Percentiles rank a stretch among this genome's conserved stretches.
These are phyloP conservation scores for Vitis labrusca DNA, from an alignment of 164 flowering plant genomes.

Conservation along the genomic window DNA sequence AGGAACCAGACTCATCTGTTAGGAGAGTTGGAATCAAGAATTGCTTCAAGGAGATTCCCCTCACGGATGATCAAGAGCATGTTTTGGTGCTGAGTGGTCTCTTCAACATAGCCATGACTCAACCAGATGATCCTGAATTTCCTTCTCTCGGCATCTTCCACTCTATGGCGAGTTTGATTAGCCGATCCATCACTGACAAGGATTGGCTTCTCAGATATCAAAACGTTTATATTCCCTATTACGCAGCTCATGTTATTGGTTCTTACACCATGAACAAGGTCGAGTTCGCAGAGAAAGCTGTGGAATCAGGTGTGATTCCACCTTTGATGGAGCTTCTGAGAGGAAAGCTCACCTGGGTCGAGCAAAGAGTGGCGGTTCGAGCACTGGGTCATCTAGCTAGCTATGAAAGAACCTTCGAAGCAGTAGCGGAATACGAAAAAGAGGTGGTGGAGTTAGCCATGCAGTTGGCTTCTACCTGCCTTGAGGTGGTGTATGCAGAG, in stretches of 20 bases:
- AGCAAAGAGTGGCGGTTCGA: slow-evolving; percentile 80
- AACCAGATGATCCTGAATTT: slow-evolving; percentile 69
- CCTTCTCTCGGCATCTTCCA: slow-evolving; percentile 68
- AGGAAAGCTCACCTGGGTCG: slow-evolving; percentile 85
- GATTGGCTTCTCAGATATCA: slow-evolving; percentile 62
- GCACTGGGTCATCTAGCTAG: slow-evolving; percentile 86
- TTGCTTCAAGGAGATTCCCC: slow-evolving; percentile 53
- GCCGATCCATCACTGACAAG: slow-evolving; percentile 37
- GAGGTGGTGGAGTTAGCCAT: slow-evolving; percentile 52
- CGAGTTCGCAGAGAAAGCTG: slow-evolving; percentile 63
- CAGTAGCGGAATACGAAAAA: slow-evolving; percentile 43
- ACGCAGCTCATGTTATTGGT: slow-evolving; percentile 91
- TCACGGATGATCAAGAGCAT: slow-evolving; percentile 44
- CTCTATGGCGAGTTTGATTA: slow-evolving; percentile 63
- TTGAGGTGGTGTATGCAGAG: slow-evolving; percentile 44
- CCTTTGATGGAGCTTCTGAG: slow-evolving; percentile 70
- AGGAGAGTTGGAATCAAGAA: slow-evolving; percentile 41
- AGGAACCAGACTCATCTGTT: slow-evolving; percentile 42
- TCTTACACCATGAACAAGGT: slow-evolving; percentile 81
- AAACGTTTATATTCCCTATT: slow-evolving; percentile 83
- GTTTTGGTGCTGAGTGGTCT: slow-evolving; percentile 65
- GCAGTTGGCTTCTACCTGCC: slow-evolving; percentile 49
- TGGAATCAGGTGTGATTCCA: slow-evolving; percentile 55
- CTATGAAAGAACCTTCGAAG: slow-evolving; percentile 51
- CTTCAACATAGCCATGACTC: slow-evolving; percentile 83